Base-by-base conservation (phyloP, 345 rosid genomes). In the Gossypium mustelinum region DNA sequence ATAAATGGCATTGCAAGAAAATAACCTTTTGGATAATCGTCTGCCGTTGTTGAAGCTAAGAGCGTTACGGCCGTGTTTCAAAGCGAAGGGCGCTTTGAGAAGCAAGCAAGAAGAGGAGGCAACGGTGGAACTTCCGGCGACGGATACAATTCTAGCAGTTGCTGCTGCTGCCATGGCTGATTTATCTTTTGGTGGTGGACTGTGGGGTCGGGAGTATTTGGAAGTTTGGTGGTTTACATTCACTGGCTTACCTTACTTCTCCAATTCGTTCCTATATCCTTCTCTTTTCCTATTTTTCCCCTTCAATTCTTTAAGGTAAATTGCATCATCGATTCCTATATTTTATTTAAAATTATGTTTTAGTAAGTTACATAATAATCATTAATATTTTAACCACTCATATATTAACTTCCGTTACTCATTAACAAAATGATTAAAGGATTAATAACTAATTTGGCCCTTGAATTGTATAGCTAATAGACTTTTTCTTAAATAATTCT, bases 1-100 rank as follows among this genome's bases (percentile, higher is more conserved):
- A 22, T 51, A 64, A 66, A 75, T 68, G 51, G 79, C 73, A 57
- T 57, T 76, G 73, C 73, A 64, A 45, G 63, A 29, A 39, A 63
- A 65, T 14, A 44, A 64, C 9, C 55, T 7, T 8, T 64, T 39
- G 11, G 57, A 44, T 34, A 48, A 47, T 45, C 50, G 34, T 66
- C 45, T 48, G 47, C 34, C 48, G 69, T 9, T 24, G n/a, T 22
- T 20, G 66, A 51, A 63, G 76, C 44, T 16, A 3, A 62, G 55
- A 50, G 59, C 47, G 39, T 18, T 65, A 24, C 25, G 0, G 69
- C 69, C 18, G 45, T 54, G 70, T 66, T 45, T 73, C 34, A 73
- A 20, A 62, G 59, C 48, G 11, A 60, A 73, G 0, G 60, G 60
- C 25, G 70, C 10, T 50, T 34, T 60, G 48, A 48, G 70, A 18